Conservation (phyloP, 495 filamentous ascomycete genomes). For the Daldinia grandis region DNA sequence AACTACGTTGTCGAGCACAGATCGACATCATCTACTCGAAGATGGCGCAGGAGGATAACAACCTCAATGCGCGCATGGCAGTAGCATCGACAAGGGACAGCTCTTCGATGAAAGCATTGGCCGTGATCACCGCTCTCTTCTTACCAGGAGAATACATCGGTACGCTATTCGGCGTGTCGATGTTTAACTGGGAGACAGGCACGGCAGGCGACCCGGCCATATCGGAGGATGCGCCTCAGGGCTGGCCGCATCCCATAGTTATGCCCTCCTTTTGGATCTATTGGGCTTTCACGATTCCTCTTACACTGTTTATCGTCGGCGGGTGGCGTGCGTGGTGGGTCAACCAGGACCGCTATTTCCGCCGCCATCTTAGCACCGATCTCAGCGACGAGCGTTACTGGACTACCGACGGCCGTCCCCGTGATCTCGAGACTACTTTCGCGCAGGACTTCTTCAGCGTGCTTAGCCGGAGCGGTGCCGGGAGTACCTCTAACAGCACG, state of each 20-base stretch:
- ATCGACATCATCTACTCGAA: conserved; percentile 51
- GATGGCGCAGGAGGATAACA: conserved; percentile 50
- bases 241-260: conserved; percentile 37
- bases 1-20: conserved; percentile 46
- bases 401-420: conserved; percentile 45
- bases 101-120: conserved; percentile 49
- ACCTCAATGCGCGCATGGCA: conserved; percentile 48
- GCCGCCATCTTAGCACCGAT: conserved; percentile 45
- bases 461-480: conserved; percentile 38
- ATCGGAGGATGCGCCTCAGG: conserved; percentile 26
- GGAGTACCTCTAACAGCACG: conserved; percentile 34
- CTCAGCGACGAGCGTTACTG: conserved; percentile 49
- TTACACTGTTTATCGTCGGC: conserved; percentile 45
- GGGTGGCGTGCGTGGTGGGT: conserved; percentile 50
- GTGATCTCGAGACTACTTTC: conserved; percentile 46
- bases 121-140: conserved; percentile 49
- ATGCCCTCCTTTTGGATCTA: conserved; percentile 50
- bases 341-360: conserved; percentile 47
- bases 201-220: conserved; percentile 41
- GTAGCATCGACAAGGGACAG: conserved; percentile 49
- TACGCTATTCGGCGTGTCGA: conserved; percentile 47
- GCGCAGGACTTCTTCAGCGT: conserved; percentile 48
- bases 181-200: conserved; percentile 45
- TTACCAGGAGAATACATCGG: conserved; percentile 49
- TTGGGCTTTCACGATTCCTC: conserved; percentile 46